Evolutionary conservation across 2,329 filamentous ascomycete genomes (phyloP).

Genomic region (Neonectria faginata): DNA sequence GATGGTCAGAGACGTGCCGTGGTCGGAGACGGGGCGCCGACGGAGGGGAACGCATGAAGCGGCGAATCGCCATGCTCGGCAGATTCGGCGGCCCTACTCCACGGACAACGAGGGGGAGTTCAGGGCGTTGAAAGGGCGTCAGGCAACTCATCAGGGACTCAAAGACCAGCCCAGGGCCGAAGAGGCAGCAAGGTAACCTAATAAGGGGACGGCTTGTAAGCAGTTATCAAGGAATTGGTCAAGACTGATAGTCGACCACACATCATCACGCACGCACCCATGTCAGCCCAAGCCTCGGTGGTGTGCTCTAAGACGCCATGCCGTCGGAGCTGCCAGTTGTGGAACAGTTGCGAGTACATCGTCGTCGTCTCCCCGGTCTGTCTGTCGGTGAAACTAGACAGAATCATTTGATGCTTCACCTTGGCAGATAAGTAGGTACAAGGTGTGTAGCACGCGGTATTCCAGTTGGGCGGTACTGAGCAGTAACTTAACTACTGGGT

Average conservation of each 20-base stretch:
- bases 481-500: neutral
- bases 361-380: conserved; percentile 8
- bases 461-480: neutral
- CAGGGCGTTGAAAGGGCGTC: neutral
- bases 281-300: conserved; percentile 3
- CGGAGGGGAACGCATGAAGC: conserved; percentile 3
- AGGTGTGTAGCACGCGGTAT: neutral
- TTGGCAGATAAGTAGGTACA: neutral
- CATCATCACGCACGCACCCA: conserved; percentile 3
- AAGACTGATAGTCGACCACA: conserved; percentile 9
- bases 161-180: neutral
- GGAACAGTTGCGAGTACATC: neutral
- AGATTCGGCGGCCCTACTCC: conserved; percentile 28
- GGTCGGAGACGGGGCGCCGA: conserved; percentile 21
- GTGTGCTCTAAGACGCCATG: conserved; percentile 6
- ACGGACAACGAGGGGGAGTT: conserved; percentile 1
- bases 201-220: conserved; percentile 33
- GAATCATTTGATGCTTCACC: conserved; percentile 15
- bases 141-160: neutral
- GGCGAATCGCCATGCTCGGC: conserved; percentile 26
- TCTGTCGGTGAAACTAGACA: conserved; percentile 13
- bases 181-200: conserved; percentile 6
- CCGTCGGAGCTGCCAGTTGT: conserved; percentile 13
- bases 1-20: conserved; percentile 12
- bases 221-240: conserved; percentile 41